Evolutionary conservation across 2,329 filamentous ascomycete species (phyloP).

Genomic region (Saccharata proteae): DNA sequence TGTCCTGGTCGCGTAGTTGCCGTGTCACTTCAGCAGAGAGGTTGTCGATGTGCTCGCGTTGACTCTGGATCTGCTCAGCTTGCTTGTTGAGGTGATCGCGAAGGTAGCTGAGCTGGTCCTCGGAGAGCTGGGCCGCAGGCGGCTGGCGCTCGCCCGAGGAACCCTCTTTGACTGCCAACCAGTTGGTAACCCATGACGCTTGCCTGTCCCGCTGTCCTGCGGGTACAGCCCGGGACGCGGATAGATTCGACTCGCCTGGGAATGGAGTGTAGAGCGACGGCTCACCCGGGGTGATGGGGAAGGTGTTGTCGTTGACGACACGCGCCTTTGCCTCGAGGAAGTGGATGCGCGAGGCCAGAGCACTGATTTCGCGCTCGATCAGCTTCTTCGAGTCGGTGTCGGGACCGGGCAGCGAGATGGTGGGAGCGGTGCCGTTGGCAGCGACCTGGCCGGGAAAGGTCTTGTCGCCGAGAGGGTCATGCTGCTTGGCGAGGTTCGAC

Average conservation of each 20-base stretch:
- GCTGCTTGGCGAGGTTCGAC: conserved; percentile 37
- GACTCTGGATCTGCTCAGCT: conserved; percentile 79
- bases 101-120: conserved; percentile 73
- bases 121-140: conserved; percentile 48
- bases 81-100: conserved; percentile 89
- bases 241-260: conserved; percentile 40
- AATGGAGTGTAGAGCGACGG: conserved; percentile 43
- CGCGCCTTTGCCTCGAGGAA: conserved; percentile 70
- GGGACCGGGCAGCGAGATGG: conserved; percentile 64
- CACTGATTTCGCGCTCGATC: conserved; percentile 72
- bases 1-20: conserved; percentile 75
- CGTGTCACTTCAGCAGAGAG: conserved; percentile 77
- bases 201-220: conserved; percentile 19
- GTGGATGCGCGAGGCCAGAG: conserved; percentile 65
- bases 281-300: conserved; percentile 77
- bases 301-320: conserved; percentile 42
- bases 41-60: conserved; percentile 73
- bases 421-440: conserved; percentile 40
- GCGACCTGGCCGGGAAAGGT: conserved; percentile 33
- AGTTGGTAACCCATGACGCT: conserved; percentile 36
- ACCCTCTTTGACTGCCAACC: conserved; percentile 42
- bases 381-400: conserved; percentile 62
- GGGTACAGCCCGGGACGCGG: conserved; percentile 20
- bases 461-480: conserved; percentile 29
- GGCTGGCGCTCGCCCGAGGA: conserved; percentile 32